Percentiles rank a stretch among this genome's conserved stretches.
phyloP scores from a whole-genome alignment of 495 filamentous ascomycete genomes.

The Lasiosphaeria miniovina region DNA sequence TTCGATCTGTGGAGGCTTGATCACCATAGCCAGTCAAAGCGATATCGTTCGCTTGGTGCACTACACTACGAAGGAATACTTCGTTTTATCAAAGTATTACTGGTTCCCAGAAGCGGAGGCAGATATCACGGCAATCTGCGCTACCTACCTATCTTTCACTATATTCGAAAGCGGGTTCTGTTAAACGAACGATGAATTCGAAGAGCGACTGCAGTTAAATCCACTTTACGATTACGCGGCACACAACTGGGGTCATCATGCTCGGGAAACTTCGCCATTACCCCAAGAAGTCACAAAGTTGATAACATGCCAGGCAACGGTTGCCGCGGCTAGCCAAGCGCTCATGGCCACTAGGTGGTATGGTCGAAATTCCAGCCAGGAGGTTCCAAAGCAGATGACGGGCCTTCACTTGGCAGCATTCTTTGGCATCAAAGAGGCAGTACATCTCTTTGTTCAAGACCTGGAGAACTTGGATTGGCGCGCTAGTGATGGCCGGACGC shows the following conservation, averaged over 20 bases:
- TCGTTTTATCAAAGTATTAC: constrained; percentile 33
- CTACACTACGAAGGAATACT: constrained; percentile 5
- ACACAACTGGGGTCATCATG: constrained; percentile 46
- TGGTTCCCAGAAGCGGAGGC: constrained; percentile 38
- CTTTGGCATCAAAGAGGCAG: neutral
- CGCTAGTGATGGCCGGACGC: constrained; percentile 13
- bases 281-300: constrained; percentile 14
- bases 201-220: constrained; percentile 27
- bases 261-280: constrained; percentile 7
- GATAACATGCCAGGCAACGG: constrained; percentile 18
- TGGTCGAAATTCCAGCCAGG: neutral
- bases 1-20: too few relatives aligned
- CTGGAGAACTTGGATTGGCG: neutral
- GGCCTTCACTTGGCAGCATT: constrained; percentile 1
- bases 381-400: neutral
- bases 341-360: neutral
- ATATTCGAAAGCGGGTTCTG: constrained; percentile 31
- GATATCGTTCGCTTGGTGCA: too few relatives aligned
- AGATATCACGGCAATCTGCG: constrained; percentile 37
- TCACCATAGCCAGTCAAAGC: too few relatives aligned
- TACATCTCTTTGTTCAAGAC: neutral
- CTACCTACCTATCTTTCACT: constrained; percentile 45
- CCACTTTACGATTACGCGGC: constrained; percentile 43
- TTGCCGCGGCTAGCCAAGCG: constrained; percentile 18
- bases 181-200: constrained; percentile 23